These are phyloP conservation scores for Colletotrichum cuscutae DNA, from an alignment of 2,329 filamentous ascomycete genomes.

Conservation along the genomic window DNA sequence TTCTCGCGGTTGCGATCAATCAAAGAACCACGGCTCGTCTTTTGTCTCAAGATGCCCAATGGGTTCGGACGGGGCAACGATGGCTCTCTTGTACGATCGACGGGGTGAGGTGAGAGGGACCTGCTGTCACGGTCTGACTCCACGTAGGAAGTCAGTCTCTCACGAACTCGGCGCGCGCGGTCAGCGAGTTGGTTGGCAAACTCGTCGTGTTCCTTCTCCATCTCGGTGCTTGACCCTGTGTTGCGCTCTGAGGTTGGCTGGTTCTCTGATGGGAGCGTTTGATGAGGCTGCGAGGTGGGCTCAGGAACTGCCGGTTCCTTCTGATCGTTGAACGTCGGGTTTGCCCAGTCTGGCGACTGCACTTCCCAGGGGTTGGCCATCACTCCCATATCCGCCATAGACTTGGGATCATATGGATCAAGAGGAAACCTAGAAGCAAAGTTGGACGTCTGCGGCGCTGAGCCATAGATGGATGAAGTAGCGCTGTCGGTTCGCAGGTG, in stretches of 20 bases:
- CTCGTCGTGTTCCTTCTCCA: constrained; percentile 70
- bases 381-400: constrained; percentile 45
- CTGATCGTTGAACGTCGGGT: constrained; percentile 25
- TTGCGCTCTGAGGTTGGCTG: constrained; percentile 4
- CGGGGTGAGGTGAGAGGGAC: constrained; percentile 51
- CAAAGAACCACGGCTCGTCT: constrained; percentile 75
- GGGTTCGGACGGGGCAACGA: constrained; percentile 60
- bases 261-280: background rate
- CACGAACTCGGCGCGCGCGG: constrained; percentile 76
- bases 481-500: constrained; percentile 87
- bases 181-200: constrained; percentile 79
- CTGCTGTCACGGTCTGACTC: constrained; percentile 64
- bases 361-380: constrained; percentile 58
- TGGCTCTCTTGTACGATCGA: constrained; percentile 48
- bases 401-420: constrained; percentile 43
- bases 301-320: background rate
- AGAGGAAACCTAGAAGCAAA: constrained; percentile 51
- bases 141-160: constrained; percentile 76
- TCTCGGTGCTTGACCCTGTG: constrained; percentile 41
- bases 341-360: constrained; percentile 36
- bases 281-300: background rate
- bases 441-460: constrained; percentile 50
- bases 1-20: constrained; percentile 59
- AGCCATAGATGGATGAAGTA: constrained; percentile 80
- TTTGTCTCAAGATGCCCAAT: constrained; percentile 72